Base-by-base conservation (phyloP, 805 yeast species). In the Ogataea kodamae region DNA sequence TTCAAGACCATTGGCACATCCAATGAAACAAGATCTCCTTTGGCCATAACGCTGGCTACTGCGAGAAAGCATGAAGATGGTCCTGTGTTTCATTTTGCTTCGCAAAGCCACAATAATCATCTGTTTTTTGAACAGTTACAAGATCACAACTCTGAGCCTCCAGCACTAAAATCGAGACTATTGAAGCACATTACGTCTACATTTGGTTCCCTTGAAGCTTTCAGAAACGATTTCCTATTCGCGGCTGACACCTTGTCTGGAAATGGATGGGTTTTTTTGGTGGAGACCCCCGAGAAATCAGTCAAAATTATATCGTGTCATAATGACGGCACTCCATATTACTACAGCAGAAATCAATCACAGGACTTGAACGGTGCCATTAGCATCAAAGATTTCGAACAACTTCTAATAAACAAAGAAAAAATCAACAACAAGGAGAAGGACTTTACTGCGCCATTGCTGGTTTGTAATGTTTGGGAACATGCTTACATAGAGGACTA, bases 61-160 rank as follows among this genome's bases (percentile, higher is more conserved):
- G 81, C 88, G 3, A 72, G 74, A 49, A 74, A 76, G 43, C 67
- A 83, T 18, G 74, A 77, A 18, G 74, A 75, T 49, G 79, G 88
- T 20, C 74, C 75, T 35, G 60, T 75, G n/a, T 89, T 81, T 69
- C 92, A 89, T 62, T 76, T 72, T 52, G 97, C 97, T 3, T 84
- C 96, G 4, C 95, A 84, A 56, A 79, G 88, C 3, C 90, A 84
- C 64, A 89, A 88, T 63, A 92, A 92, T 65, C 98, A 90, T 62
- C 70, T 92, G 31, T 87, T 83, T 50, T 78, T 88, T 52, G 76
- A 81, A 57, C 83, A 82, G 51, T 62, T 80, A 33, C 54, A 40
- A 28, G 52, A 48, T 40, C 25, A 37, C 10, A 24, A 45, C 38
- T 14, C 48, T 19, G 27, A 43, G 22, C 44, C 38, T 22, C 30